Percentiles rank a stretch among this genome's conserved stretches.
Evolutionary conservation across 495 filamentous ascomycete species (phyloP).

Genomic region (Aspergillus campestris): DNA sequence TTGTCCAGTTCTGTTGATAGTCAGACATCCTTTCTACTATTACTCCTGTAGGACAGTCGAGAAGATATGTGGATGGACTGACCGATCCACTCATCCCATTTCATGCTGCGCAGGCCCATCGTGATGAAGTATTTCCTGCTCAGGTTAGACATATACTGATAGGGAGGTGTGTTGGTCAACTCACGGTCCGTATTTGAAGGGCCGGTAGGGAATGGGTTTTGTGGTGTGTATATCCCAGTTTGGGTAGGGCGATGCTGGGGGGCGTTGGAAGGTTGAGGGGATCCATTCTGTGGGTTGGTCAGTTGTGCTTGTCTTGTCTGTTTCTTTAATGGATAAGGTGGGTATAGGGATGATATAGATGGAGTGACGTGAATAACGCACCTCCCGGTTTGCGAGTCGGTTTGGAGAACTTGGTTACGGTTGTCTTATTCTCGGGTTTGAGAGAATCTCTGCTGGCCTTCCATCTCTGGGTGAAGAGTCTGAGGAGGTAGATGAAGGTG

Average conservation of each 20-base stretch:
- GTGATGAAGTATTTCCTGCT: conserved; percentile 60
- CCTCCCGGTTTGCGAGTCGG: not conserved
- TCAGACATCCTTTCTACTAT: too few species aligned
- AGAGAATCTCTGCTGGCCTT: conserved; percentile 5
- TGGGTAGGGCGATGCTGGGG: conserved; percentile 56
- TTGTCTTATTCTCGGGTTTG: conserved; percentile 17
- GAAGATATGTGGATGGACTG: conserved; percentile 6
- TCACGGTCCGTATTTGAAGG: conserved; percentile 72
- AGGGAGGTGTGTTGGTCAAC: conserved; percentile 17
- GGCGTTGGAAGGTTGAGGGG: conserved; percentile 59
- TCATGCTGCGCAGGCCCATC: conserved; percentile 73
- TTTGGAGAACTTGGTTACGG: conserved; percentile 11
- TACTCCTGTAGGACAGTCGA: not conserved
- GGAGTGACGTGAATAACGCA: not conserved
- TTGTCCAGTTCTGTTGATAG: conserved; percentile 87
- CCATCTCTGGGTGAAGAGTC: conserved; percentile 19
- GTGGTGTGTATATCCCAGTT: conserved; percentile 64
- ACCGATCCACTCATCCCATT: conserved; percentile 78
- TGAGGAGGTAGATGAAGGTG: conserved; percentile 13
- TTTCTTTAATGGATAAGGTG: too few species aligned
- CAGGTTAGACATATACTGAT: not conserved
- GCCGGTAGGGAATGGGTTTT: conserved; percentile 75
- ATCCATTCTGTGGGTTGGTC: conserved; percentile 48
- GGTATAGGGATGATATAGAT: too few species aligned
- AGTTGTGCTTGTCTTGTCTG: not conserved